Conservation (phyloP, 805 yeast genomes). For the Nakazawaea ambrosiae region DNA sequence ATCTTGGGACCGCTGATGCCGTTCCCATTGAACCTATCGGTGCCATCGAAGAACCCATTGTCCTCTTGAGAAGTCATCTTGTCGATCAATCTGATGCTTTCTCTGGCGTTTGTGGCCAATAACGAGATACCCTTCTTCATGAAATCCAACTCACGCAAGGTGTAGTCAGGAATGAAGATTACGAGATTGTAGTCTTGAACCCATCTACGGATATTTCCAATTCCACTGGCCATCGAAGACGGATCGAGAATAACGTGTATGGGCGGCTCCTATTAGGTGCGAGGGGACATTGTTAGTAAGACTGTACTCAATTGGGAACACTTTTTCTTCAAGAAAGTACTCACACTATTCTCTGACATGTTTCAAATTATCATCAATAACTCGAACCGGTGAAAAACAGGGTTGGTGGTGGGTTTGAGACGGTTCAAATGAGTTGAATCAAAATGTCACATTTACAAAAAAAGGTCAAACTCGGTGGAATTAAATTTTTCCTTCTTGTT, state of each 20-base stretch:
- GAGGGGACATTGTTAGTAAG: not conserved
- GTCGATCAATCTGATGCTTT: constrained; percentile 58
- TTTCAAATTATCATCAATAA: no score
- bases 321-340: no score
- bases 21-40: not conserved
- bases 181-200: constrained; percentile 30
- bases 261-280: not conserved
- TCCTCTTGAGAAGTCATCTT: constrained; percentile 17
- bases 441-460: no score
- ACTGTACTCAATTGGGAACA: not conserved
- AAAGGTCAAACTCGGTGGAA: no score
- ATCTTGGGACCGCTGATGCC: constrained; percentile 4
- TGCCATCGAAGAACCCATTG: not conserved
- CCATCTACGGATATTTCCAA: constrained; percentile 65
- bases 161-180: constrained; percentile 47
- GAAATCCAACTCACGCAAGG: constrained; percentile 54
- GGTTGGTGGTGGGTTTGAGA: no score
- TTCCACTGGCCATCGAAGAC: constrained; percentile 60
- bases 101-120: constrained; percentile 58
- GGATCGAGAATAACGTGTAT: constrained; percentile 53
- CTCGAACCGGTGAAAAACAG: no score
- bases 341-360: no score
- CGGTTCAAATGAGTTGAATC: no score
- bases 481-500: no score
- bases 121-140: constrained; percentile 46